Evolutionary conservation across 345 rosid species (phyloP).

Genomic region (Arabis alpina): DNA sequence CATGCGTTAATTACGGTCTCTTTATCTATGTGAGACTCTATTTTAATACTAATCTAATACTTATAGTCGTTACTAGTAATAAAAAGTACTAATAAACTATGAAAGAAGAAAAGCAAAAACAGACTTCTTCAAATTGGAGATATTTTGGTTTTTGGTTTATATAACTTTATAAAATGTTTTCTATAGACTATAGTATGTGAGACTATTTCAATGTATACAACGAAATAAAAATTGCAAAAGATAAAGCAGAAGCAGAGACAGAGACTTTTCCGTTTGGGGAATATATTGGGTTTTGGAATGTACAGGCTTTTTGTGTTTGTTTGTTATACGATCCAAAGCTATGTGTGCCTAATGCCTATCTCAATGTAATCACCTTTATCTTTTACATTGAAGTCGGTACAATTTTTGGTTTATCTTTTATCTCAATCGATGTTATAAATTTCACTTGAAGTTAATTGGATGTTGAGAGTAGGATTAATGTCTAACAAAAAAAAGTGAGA

Average conservation of each 20-base stretch:
- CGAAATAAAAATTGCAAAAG: neutral
- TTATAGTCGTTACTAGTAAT: neutral
- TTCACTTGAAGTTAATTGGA: too few relatives aligned
- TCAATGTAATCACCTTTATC: neutral
- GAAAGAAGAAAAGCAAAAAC: constrained; percentile 24
- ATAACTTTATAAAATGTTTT: neutral
- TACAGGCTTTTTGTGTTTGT: constrained; percentile 17
- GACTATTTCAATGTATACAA: neutral
- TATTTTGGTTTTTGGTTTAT: neutral
- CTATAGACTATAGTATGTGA: neutral
- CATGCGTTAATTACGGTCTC: constrained; percentile 6
- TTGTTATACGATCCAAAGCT: constrained; percentile 14
- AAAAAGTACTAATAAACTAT: neutral
- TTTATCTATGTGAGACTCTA: constrained; percentile 12
- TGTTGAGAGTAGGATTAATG: too few relatives aligned
- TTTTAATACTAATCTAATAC: neutral
- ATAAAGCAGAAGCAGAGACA: neutral
- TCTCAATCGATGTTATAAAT: too few relatives aligned
- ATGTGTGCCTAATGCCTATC: neutral
- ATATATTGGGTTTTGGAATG: constrained; percentile 35
- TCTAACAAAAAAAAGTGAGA: too few relatives aligned
- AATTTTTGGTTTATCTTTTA: neutral
- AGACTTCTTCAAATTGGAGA: neutral
- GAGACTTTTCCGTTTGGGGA: constrained; percentile 24
- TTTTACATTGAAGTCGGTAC: constrained; percentile 3